Base-by-base conservation (phyloP, 2,329 filamentous ascomycete genomes). In the Ascochyta lentis region DNA sequence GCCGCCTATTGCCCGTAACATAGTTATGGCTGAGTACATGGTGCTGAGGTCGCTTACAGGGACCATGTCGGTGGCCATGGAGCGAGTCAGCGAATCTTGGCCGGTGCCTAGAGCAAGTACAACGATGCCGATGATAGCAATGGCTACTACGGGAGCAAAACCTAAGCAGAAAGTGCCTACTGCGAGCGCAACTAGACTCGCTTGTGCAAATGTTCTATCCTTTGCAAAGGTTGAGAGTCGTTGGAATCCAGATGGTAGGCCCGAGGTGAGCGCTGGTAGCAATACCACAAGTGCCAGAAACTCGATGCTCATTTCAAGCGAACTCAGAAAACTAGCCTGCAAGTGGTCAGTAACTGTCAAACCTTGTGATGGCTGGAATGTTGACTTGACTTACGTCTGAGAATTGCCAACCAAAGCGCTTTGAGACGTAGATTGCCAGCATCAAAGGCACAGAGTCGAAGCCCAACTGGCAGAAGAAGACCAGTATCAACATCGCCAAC, bases 1-100 rank as follows among this genome's bases (percentile, higher is more conserved):
- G 0, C 59, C 61, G 2, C 64, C 64, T 34, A 64, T 61, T 8
- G 60, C 60, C 1, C 64, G 46, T 8, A 64, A 19, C 58, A 66
- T 64, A 3, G 64, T 66, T 7, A 66, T 63, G 2, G 61, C 64
- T 3, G 64, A 66, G 39, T 66, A 66, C 10, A 60, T 24, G 2
- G 54, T 58, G 43, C 61, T 64, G 6, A 63, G 33, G 2, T 59
- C 59, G 19, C 39, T 47, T 1, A 41, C 33, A n/a, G 31, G 34
- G 6, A 62, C 64, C 49, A 66, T 49, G n/a, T 66, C 60, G 0
- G 64, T 66, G 2, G 60, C 55, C 48, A 66, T 56, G 0, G 64
- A 66, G 22, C 64, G 58, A 2, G 62, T 59, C 15, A 63, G 13
- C 0, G 61, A 63, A 31, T 66, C 64, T 41, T 66, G 64, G 6